Conservation (phyloP, 495 filamentous ascomycete genomes). For the Neurospora sp. region DNA sequence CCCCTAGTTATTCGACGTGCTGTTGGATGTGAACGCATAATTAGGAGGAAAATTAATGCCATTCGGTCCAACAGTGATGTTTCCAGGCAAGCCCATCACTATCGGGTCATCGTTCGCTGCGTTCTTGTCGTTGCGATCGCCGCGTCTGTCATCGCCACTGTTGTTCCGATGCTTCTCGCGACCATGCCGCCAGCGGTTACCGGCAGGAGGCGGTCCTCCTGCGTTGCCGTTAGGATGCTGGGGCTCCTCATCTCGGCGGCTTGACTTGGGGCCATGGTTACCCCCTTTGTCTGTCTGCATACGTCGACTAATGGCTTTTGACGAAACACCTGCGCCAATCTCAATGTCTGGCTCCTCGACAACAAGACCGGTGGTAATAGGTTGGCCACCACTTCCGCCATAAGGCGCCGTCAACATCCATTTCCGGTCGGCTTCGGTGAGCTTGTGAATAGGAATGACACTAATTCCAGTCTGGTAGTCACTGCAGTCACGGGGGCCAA, state of each 20-base stretch:
- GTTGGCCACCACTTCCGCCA: slow-evolving; percentile 78
- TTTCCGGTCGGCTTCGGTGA: slow-evolving; percentile 92
- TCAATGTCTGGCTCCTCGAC: slow-evolving; percentile 98
- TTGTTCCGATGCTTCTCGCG: slow-evolving; percentile 37
- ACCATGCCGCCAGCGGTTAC: slow-evolving; percentile 30
- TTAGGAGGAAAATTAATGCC: slow-evolving; percentile 62
- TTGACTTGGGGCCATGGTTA: slow-evolving; percentile 62
- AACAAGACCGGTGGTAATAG: slow-evolving; percentile 72
- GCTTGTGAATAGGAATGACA: slow-evolving; percentile 79
- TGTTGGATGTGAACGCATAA: slow-evolving; percentile 31
- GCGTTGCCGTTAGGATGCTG: slow-evolving; percentile 30
- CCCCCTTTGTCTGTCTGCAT: slow-evolving; percentile 71
- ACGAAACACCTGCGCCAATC: slow-evolving; percentile 93
- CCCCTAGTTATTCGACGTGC: background rate
- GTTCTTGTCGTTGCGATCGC: slow-evolving; percentile 26
- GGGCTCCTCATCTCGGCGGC: slow-evolving; percentile 43
- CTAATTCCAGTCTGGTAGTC: slow-evolving; percentile 91
- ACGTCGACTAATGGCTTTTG: slow-evolving; percentile 82
- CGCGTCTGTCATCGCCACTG: slow-evolving; percentile 38
- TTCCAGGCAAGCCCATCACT: slow-evolving; percentile 49
- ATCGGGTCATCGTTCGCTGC: slow-evolving; percentile 42
- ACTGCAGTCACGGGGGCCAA: slow-evolving; percentile 92
- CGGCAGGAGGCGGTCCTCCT: slow-evolving; percentile 31
- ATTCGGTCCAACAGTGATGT: slow-evolving; percentile 44
- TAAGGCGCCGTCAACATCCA: slow-evolving; percentile 96